A percentile compares a stretch with the other conserved stretches of the same genome.
These are phyloP conservation scores for Wallacemonas sp. DNA, from an alignment of 208 protist genomes.

Conservation along the genomic window DNA sequence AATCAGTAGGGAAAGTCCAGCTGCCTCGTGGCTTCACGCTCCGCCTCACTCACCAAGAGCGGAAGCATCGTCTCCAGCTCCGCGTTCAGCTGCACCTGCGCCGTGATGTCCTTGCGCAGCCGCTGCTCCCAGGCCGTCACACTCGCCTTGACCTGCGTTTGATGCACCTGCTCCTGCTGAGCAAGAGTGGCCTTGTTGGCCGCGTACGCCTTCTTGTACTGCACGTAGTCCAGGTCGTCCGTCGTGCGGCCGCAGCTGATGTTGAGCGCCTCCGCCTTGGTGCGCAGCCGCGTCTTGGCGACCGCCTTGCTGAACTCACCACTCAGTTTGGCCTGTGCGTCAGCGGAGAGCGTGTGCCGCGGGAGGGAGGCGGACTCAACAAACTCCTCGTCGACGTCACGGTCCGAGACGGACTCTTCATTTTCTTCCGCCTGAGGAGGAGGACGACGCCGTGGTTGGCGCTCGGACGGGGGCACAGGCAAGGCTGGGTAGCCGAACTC, in stretches of 20 bases:
- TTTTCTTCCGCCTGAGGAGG: constrained; percentile 26
- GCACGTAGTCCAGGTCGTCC: constrained; percentile 47
- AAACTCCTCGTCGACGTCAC: constrained; percentile 15
- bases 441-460: too few species aligned
- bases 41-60: constrained; percentile 67
- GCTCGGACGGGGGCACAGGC: constrained; percentile 12
- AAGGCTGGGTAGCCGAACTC: constrained; percentile 56
- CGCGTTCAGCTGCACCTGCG: constrained; percentile 62
- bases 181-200: constrained; percentile 35
- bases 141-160: constrained; percentile 35
- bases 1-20: constrained; percentile 17
- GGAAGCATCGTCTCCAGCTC: constrained; percentile 74
- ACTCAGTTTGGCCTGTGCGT: constrained; percentile 52
- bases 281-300: constrained; percentile 62
- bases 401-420: constrained; percentile 20
- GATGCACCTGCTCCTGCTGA: constrained; percentile 42
- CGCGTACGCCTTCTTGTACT: constrained; percentile 48
- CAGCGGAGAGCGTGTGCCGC: constrained; percentile 42
- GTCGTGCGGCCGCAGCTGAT: constrained; percentile 53
- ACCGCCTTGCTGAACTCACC: constrained; percentile 44
- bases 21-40: constrained; percentile 68
- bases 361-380: constrained; percentile 24
- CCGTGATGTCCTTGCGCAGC: constrained; percentile 52
- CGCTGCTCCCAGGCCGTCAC: constrained; percentile 47
- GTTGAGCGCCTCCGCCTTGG: constrained; percentile 80